Conservation (phyloP, 257 asterid genomes). For the Jaltomata sinuosa region DNA sequence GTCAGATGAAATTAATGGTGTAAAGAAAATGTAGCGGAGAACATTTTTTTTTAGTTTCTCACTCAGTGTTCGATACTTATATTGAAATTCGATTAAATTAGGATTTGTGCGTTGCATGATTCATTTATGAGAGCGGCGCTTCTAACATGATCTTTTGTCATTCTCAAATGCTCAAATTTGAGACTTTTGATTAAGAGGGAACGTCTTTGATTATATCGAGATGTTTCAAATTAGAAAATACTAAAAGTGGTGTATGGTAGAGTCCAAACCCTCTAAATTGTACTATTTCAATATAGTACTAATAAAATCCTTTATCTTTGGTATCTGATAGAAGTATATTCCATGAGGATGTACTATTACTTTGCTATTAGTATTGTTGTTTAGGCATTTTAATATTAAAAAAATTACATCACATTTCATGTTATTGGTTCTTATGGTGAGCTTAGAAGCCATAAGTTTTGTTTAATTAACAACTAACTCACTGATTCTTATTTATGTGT, state of each 20-base stretch:
- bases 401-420: neutral
- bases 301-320: neutral
- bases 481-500: neutral
- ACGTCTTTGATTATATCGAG: neutral
- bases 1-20: too few species aligned
- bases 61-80: neutral
- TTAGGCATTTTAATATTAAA: neutral
- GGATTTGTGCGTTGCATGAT: accelerated
- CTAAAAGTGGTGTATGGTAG: neutral
- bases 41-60: neutral
- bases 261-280: neutral
- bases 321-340: neutral
- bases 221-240: neutral
- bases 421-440: neutral
- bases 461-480: neutral
- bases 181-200: neutral
- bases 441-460: neutral
- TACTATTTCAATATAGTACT: neutral
- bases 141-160: neutral
- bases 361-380: neutral
- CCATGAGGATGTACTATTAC: neutral
- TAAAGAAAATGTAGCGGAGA: too few species aligned
- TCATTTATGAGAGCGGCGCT: accelerated
- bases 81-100: neutral
- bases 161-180: neutral